These are phyloP conservation scores for Yueomyces sinensis DNA, from an alignment of 805 yeast genomes.

Conservation along the genomic window DNA sequence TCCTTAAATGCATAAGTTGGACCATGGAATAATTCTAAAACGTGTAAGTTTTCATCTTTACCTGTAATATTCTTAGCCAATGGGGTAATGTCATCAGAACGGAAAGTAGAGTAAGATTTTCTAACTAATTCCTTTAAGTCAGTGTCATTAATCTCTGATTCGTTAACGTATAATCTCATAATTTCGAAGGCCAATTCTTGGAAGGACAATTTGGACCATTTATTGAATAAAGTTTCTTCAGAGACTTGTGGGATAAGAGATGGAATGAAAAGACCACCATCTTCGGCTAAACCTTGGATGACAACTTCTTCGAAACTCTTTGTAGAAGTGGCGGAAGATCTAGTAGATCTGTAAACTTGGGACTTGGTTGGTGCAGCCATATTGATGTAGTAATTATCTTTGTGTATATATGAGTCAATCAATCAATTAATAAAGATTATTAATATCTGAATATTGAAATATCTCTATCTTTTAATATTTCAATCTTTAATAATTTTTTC, in stretches of 20 bases:
- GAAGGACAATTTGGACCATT: conserved; percentile 68
- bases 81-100: conserved; percentile 84
- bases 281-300: conserved; percentile 85
- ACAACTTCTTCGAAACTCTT: conserved; percentile 71
- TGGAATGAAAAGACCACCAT: conserved; percentile 93
- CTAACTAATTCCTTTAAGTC: conserved; percentile 53
- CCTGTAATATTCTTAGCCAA: conserved; percentile 44
- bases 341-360: conserved; percentile 68
- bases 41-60: conserved; percentile 43
- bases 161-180: conserved; percentile 62
- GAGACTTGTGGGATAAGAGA: conserved; percentile 57
- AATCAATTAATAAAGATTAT: too few relatives aligned
- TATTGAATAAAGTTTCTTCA: conserved; percentile 37
- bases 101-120: conserved; percentile 81
- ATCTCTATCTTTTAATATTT: too few relatives aligned
- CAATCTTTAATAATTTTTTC: too few relatives aligned
- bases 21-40: conserved; percentile 93
- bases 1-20: conserved; percentile 99
- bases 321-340: conserved; percentile 38
- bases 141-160: conserved; percentile 55
- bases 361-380: too few relatives aligned
- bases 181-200: conserved; percentile 80
- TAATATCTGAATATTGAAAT: too few relatives aligned
- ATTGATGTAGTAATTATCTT: too few relatives aligned
- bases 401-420: too few relatives aligned